Conservation (phyloP, 257 asterid genomes). For the Craterostigma plantagineum region DNA sequence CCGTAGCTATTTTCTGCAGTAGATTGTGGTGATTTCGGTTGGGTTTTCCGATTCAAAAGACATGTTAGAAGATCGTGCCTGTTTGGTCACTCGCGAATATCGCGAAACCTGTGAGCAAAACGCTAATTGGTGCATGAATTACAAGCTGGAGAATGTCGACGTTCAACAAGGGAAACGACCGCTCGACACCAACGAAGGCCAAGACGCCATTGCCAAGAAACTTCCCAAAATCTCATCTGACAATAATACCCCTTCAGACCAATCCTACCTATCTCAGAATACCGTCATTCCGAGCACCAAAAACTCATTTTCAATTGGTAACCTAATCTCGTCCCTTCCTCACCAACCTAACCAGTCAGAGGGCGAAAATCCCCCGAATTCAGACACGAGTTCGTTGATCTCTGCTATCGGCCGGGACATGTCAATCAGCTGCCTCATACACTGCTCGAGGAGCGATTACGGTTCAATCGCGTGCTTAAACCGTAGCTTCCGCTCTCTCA, state of each 20-base stretch:
- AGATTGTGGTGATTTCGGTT: neutral
- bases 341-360: constrained; percentile 16
- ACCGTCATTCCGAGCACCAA: too few relatives aligned
- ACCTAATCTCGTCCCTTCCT: constrained; percentile 9
- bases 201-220: constrained; percentile 16
- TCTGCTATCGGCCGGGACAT: constrained; percentile 65
- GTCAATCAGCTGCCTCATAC: constrained; percentile 59
- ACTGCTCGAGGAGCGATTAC: constrained; percentile 72
- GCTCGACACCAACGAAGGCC: constrained; percentile 24
- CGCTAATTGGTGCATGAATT: constrained; percentile 28
- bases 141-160: constrained; percentile 17
- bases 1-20: neutral
- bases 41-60: constrained; percentile 5
- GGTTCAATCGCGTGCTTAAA: constrained; percentile 69
- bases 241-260: too few relatives aligned
- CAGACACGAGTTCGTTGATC: constrained; percentile 53
- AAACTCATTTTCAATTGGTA: constrained; percentile 15
- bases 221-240: constrained; percentile 13
- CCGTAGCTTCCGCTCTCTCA: constrained; percentile 47
- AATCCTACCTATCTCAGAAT: too few relatives aligned
- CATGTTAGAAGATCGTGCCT: constrained; percentile 51
- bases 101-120: constrained; percentile 27
- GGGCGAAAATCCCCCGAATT: constrained; percentile 11
- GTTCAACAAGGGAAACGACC: constrained; percentile 26
- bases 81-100: constrained; percentile 34